These are phyloP conservation scores for Tetradesmus lagerheimii DNA, from an alignment of 139 green algal species.

Conservation along the genomic window DNA sequence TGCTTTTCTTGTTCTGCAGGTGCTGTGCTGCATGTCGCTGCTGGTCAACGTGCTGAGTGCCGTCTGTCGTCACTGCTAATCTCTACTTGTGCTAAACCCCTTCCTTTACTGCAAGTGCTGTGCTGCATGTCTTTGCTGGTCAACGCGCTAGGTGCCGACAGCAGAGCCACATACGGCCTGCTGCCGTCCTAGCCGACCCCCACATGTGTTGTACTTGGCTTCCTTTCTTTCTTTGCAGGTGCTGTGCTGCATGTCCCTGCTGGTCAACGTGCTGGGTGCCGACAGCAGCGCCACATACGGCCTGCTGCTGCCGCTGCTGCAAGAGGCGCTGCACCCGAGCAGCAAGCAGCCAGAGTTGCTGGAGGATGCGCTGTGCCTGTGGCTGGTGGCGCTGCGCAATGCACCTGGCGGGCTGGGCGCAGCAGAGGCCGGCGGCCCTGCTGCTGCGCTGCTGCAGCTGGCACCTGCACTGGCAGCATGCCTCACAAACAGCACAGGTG, in stretches of 20 bases:
- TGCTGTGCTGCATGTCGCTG: slow-evolving; percentile 61
- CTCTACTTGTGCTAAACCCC: neutral
- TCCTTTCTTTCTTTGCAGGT: slow-evolving; percentile 62
- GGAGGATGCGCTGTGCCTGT: slow-evolving; percentile 92
- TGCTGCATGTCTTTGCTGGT: neutral
- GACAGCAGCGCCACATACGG: slow-evolving; percentile 64
- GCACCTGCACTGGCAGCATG: slow-evolving; percentile 69
- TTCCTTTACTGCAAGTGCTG: slow-evolving; percentile 69
- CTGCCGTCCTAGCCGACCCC: too few species aligned
- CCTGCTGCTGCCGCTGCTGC: slow-evolving; percentile 81
- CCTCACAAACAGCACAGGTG: slow-evolving; percentile 76
- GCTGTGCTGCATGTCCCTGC: slow-evolving; percentile 76
- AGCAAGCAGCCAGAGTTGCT: slow-evolving; percentile 74
- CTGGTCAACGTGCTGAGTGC: slow-evolving; percentile 44
- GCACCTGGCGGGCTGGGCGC: slow-evolving; percentile 56
- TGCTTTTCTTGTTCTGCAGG: slow-evolving; percentile 56
- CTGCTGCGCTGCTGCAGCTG: slow-evolving; percentile 66
- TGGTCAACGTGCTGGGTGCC: slow-evolving; percentile 81
- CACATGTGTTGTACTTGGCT: slow-evolving; percentile 64
- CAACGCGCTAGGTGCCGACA: too few species aligned
- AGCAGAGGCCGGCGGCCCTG: neutral
- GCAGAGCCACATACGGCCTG: too few species aligned
- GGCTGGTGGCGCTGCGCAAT: slow-evolving; percentile 88
- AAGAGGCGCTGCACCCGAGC: slow-evolving; percentile 73
- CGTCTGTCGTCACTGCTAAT: neutral